Evolutionary conservation across 257 asterid species (phyloP).

Genomic region (Jacaranda mimosifolia): DNA sequence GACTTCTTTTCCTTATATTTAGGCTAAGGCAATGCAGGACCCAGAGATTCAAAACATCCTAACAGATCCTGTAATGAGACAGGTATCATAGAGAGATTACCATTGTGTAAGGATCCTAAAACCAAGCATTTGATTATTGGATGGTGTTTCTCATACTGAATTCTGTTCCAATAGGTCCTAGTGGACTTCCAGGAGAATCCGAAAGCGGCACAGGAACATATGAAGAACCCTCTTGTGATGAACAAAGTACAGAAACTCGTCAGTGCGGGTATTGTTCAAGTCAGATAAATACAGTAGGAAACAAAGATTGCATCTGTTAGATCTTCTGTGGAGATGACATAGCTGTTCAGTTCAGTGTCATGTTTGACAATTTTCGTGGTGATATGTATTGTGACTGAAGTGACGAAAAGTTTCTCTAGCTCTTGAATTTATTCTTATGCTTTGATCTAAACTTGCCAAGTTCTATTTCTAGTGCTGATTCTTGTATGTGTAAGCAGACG

Average conservation of each 20-base stretch:
- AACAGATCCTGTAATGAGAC: slow-evolving; percentile 96
- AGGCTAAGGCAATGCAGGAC: slow-evolving; percentile 97
- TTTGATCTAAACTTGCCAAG: neutral
- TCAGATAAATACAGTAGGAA: slow-evolving; percentile 43
- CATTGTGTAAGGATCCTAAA: neutral
- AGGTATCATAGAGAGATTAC: slow-evolving; percentile 51
- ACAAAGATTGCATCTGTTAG: neutral
- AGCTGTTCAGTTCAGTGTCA: neutral
- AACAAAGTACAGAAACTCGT: slow-evolving; percentile 87
- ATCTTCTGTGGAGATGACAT: neutral
- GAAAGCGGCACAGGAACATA: slow-evolving; percentile 80
- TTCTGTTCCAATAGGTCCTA: slow-evolving; percentile 58
- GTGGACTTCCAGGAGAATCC: slow-evolving; percentile 87
- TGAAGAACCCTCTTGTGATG: slow-evolving; percentile 91
- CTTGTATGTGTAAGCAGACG: neutral
- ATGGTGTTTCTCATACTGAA: neutral
- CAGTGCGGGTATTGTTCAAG: slow-evolving; percentile 88
- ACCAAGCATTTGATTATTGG: neutral
- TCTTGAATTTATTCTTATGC: neutral
- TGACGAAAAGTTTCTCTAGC: neutral
- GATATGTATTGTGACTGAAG: neutral
- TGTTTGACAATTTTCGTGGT: neutral
- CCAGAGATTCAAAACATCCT: slow-evolving; percentile 94
- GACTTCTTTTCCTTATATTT: neutral
- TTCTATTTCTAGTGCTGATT: neutral